Evolutionary conservation across 768 basidiomycete genomes (phyloP).

Genomic region (Amanita subjunquillea): DNA sequence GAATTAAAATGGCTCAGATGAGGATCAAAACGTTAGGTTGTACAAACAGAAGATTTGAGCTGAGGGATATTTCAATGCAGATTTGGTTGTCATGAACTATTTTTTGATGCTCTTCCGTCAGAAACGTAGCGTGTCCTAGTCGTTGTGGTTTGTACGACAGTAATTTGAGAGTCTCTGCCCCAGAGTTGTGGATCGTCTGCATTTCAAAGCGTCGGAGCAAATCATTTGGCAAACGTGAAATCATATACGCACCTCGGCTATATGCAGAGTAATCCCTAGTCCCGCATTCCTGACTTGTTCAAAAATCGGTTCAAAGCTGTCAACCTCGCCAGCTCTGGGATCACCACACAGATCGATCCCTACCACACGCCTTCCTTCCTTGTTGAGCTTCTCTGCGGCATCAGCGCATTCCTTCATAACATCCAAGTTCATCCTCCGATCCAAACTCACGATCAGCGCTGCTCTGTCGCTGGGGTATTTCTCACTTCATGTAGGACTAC

Average conservation of each 20-base stretch:
- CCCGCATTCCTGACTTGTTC: constrained; percentile 45
- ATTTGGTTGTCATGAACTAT: constrained; percentile 43
- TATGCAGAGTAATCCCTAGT: constrained; percentile 68
- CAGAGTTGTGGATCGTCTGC: constrained; percentile 37
- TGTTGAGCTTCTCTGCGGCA: constrained; percentile 43
- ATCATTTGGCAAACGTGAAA: background rate
- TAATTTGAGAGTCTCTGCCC: constrained; percentile 48
- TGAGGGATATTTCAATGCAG: constrained; percentile 74
- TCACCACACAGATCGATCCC: constrained; percentile 80
- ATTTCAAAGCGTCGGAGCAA: background rate
- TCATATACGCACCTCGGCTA: constrained; percentile 56
- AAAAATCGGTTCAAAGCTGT: constrained; percentile 40
- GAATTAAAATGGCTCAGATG: background rate
- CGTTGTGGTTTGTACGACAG: constrained; percentile 57
- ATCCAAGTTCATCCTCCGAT: constrained; percentile 49
- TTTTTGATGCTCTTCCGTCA: constrained; percentile 47
- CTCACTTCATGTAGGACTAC: constrained; percentile 56
- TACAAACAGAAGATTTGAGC: constrained; percentile 64
- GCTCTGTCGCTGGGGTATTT: constrained; percentile 38
- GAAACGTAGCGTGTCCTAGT: constrained; percentile 76
- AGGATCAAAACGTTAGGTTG: background rate
- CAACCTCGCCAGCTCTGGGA: constrained; percentile 51
- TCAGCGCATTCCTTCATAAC: constrained; percentile 47
- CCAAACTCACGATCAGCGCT: constrained; percentile 66
- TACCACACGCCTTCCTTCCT: constrained; percentile 52